Conservation (phyloP, 2,329 filamentous ascomycete genomes). For the Stachybotrys chartarum region DNA sequence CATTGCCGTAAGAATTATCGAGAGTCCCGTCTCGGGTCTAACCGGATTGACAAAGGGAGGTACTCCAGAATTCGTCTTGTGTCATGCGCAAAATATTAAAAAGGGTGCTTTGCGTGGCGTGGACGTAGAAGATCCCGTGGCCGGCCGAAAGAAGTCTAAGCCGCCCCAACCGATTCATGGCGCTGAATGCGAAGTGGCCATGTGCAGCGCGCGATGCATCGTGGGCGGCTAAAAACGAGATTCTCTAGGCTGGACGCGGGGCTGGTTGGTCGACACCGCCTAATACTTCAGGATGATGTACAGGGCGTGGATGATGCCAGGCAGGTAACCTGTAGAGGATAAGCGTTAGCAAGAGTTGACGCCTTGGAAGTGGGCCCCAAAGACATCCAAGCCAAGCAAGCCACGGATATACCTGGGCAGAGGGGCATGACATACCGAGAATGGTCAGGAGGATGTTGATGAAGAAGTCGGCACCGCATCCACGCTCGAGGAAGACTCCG, state of each 20-base stretch:
- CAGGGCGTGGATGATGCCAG: conserved; percentile 86
- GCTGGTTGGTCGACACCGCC: conserved; percentile 3
- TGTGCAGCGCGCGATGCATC: too few relatives aligned
- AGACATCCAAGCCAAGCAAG: conserved; percentile 23
- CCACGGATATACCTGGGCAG: neutral
- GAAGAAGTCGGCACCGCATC: conserved; percentile 77
- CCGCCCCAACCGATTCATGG: too few relatives aligned
- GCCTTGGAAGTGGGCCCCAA: conserved; percentile 12
- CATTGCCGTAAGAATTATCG: neutral
- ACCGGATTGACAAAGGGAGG: neutral
- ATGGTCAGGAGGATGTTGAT: conserved; percentile 90
- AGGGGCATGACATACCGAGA: conserved; percentile 38
- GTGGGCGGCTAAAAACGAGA: too few relatives aligned
- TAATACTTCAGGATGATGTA: conserved; percentile 93
- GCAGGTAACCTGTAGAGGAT: conserved; percentile 47
- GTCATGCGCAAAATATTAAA: neutral
- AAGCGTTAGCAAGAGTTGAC: conserved; percentile 6
- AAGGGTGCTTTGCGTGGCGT: neutral
- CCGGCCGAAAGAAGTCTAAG: neutral
- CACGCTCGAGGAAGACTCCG: conserved; percentile 90
- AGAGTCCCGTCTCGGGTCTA: neutral
- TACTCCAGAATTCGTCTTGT: neutral
- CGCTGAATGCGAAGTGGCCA: too few relatives aligned
- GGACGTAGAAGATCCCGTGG: neutral
- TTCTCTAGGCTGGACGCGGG: conserved; percentile 5